Evolutionary conservation across 192 early-diverging fungal species (phyloP), one percentile per base, ranked within the genome.

Genomic region (Entrophospora sp.): DNA sequence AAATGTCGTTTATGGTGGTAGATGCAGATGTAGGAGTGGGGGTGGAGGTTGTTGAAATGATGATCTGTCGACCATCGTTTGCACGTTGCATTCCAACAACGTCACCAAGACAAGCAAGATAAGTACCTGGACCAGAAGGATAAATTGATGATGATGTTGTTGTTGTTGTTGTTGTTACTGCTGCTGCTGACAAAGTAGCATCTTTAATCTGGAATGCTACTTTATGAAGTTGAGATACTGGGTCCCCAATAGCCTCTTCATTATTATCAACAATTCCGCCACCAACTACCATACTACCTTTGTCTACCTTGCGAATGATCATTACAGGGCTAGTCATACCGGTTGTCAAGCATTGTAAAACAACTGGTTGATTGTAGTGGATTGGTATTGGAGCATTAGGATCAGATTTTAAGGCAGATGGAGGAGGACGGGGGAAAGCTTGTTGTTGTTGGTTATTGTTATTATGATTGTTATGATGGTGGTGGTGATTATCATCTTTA

Each of bases 181-280:
- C 42, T 38, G 64, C 52, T 25, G 45, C 20, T 37, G 36, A 25
- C 14, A 68, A 31, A 38, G 45, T 68, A 12, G 61, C 62, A 13
- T 82, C 81, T 3, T 78, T 80, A 53, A 92, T 81, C 71, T 93
- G 88, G 70, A 95, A 85, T 0, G 91, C 91, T 14, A 95, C 83
- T 79, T 95, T 95, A 77, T 95, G 91, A 52, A 95, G 71, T 70
- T 92, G 91, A 16, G 89, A 90, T 1, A 95, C 85, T 1, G 91
- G 90, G 67, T 95, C 93, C 34, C 90, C 90, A 4, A 87, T 57
- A 2, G 84, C 67, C 48, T 79, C 77, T 25, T 81, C 77, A 9
- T 72, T 76, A 42, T 70, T 42, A 22, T 65, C 76, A 3, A 64
- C 22, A 7, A 72, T 72, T 8, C 85, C 88, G 13, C 86, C 82